These are phyloP conservation scores for Xanthoconium purpureum DNA, from an alignment of 768 basidiomycete genomes.

Conservation along the genomic window DNA sequence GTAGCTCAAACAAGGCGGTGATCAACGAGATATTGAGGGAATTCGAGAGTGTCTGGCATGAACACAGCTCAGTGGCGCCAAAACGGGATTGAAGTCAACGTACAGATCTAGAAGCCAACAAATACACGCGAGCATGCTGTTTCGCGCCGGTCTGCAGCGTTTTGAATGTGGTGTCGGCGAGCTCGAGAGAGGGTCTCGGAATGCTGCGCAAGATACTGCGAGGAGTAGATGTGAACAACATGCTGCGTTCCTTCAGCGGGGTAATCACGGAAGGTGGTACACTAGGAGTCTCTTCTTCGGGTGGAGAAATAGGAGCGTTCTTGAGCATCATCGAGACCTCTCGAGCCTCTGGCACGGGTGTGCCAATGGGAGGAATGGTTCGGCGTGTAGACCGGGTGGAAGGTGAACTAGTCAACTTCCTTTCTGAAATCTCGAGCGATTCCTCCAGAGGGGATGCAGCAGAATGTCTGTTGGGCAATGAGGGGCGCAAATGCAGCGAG, in stretches of 20 bases:
- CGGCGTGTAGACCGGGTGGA: slow-evolving; percentile 24
- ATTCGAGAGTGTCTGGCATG: slow-evolving; percentile 57
- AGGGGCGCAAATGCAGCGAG: not conserved
- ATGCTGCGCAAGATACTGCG: slow-evolving; percentile 27
- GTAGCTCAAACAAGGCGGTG: slow-evolving; percentile 51
- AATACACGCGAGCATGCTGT: slow-evolving; percentile 17
- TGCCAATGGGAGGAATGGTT: slow-evolving; percentile 34
- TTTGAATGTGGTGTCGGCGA: slow-evolving; percentile 21
- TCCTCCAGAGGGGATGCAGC: slow-evolving; percentile 17
- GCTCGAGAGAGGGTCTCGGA: slow-evolving; percentile 18
- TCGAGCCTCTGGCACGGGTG: slow-evolving; percentile 48
- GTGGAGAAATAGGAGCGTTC: slow-evolving; percentile 40
- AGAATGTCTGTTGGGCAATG: slow-evolving; percentile 10
- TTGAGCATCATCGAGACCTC: slow-evolving; percentile 55
- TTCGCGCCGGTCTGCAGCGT: slow-evolving; percentile 18
- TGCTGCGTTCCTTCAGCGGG: slow-evolving; percentile 16
- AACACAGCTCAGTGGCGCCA: not conserved
- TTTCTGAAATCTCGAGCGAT: slow-evolving; percentile 9
- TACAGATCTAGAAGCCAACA: slow-evolving; percentile 30
- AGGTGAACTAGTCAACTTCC: slow-evolving; percentile 15
- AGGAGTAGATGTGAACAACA: slow-evolving; percentile 24
- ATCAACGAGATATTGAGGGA: slow-evolving; percentile 59
- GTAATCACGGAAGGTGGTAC: slow-evolving; percentile 4
- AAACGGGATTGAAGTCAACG: slow-evolving; percentile 1
- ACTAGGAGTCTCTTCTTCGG: slow-evolving; percentile 12